These are phyloP conservation scores for Lactifluus echinatus DNA, from an alignment of 768 basidiomycete species.

Conservation along the genomic window DNA sequence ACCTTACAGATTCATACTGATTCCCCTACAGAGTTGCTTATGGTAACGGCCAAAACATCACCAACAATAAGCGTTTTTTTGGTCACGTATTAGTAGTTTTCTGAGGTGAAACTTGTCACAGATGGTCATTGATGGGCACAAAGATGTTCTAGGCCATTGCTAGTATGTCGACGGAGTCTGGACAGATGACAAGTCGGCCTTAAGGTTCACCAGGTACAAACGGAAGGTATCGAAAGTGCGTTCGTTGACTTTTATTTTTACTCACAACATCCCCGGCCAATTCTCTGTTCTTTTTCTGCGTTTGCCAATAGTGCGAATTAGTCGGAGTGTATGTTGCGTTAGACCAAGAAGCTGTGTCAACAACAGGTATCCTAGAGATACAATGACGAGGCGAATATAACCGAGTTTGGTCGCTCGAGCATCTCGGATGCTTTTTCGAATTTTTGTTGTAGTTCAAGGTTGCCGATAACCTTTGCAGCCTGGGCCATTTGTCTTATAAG, in stretches of 20 bases:
- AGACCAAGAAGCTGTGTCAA: not conserved
- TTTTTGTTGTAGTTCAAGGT: conserved; percentile 86
- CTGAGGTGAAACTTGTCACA: conserved; percentile 16
- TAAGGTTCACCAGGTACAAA: not conserved
- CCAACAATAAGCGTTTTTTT: conserved; percentile 33
- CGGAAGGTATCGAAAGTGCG: not conserved
- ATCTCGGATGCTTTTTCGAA: conserved; percentile 88
- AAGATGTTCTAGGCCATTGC: conserved; percentile 46
- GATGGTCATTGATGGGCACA: no score
- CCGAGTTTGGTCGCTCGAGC: conserved; percentile 89
- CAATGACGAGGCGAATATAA: conserved; percentile 83
- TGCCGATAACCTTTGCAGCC: conserved; percentile 95
- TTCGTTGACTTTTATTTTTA: not conserved
- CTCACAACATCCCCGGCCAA: not conserved
- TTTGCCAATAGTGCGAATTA: not conserved
- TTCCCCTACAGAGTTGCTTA: conserved; percentile 32
- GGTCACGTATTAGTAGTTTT: not conserved
- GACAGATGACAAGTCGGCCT: conserved; percentile 42
- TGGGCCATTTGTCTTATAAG: conserved; percentile 93
- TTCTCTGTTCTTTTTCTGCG: not conserved
- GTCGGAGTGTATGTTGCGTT: not conserved
- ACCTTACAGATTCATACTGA: not conserved
- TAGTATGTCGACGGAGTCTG: no score
- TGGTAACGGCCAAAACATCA: conserved; percentile 37
- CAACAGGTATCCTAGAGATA: conserved; percentile 43